Conservation (phyloP, 2,329 filamentous ascomycete genomes). For the Neoascochyta sp. region DNA sequence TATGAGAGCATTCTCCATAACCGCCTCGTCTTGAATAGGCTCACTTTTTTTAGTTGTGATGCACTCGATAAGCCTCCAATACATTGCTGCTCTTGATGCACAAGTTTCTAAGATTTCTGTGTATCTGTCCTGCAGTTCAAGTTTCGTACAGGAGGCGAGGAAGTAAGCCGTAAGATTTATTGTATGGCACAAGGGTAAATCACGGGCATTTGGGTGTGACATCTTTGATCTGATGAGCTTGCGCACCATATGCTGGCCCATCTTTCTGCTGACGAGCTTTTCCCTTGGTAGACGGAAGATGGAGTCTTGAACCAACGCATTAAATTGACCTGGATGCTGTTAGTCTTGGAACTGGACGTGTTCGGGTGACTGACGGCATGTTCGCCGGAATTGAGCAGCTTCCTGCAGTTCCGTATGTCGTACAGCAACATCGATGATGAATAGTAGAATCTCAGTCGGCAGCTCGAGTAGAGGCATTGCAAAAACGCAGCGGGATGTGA, state of each 20-base stretch:
- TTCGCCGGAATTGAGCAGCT: not conserved
- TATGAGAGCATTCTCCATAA: conserved; percentile 1
- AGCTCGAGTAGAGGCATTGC: conserved; percentile 1
- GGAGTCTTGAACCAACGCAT: not conserved
- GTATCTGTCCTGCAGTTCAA: not conserved
- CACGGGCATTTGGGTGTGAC: not conserved
- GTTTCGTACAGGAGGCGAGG: not conserved
- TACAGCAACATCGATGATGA: not conserved
- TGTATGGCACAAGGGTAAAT: conserved; percentile 1
- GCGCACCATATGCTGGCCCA: not conserved
- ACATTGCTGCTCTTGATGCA: not conserved
- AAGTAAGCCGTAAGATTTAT: not conserved
- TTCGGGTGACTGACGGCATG: not conserved
- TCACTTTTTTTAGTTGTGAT: not conserved
- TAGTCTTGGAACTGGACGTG: not conserved
- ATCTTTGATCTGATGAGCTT: not conserved
- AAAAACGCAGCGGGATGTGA: not conserved
- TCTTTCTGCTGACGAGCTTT: not conserved
- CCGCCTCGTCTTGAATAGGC: not conserved
- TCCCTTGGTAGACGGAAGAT: not conserved
- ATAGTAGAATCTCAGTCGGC: not conserved
- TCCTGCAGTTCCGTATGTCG: not conserved
- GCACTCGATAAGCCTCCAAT: conserved; percentile 1
- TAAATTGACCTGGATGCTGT: not conserved
- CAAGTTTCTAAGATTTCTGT: not conserved